A percentile compares a stretch with the other conserved stretches of the same genome.
These are phyloP conservation scores for Hemerocallis citrina DNA, from an alignment of 106 monocot genomes.

Conservation along the genomic window DNA sequence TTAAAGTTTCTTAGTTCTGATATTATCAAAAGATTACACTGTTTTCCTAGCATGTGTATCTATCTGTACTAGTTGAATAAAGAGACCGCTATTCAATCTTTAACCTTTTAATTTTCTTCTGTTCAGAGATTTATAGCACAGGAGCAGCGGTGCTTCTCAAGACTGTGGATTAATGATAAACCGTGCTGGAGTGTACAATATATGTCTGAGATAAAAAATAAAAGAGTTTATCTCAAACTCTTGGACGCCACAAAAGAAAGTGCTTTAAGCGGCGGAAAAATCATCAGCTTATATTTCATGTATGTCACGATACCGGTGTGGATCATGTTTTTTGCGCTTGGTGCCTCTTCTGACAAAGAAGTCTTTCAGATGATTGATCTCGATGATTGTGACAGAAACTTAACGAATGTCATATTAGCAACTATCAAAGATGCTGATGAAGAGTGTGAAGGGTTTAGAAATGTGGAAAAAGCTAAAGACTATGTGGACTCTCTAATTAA, in stretches of 20 bases:
- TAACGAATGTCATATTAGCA: slow-evolving; percentile 52
- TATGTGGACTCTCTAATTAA: slow-evolving; percentile 50
- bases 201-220: slow-evolving; percentile 41
- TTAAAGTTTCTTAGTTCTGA: too few species aligned
- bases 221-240: slow-evolving; percentile 61
- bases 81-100: neutral
- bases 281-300: slow-evolving; percentile 52
- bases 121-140: slow-evolving; percentile 82
- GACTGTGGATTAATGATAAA: slow-evolving; percentile 68
- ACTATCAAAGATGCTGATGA: slow-evolving; percentile 64
- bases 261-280: slow-evolving; percentile 30
- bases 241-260: slow-evolving; percentile 37
- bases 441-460: slow-evolving; percentile 52
- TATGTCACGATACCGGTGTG: slow-evolving; percentile 73
- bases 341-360: slow-evolving; percentile 82
- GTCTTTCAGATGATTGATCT: slow-evolving; percentile 78
- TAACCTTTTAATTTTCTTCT: slow-evolving; percentile 6
- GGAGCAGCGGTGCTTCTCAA: slow-evolving; percentile 60
- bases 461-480: slow-evolving; percentile 41
- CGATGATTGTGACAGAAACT: slow-evolving; percentile 28
- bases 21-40: too few species aligned
- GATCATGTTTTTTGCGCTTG: slow-evolving; percentile 92
- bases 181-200: slow-evolving; percentile 59
- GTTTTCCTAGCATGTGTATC: too few species aligned
- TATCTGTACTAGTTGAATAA: neutral